Evolutionary conservation across 192 early-diverging fungal genomes (phyloP), one percentile per base, ranked within the genome.

Genomic region (Dissophora ornata): DNA sequence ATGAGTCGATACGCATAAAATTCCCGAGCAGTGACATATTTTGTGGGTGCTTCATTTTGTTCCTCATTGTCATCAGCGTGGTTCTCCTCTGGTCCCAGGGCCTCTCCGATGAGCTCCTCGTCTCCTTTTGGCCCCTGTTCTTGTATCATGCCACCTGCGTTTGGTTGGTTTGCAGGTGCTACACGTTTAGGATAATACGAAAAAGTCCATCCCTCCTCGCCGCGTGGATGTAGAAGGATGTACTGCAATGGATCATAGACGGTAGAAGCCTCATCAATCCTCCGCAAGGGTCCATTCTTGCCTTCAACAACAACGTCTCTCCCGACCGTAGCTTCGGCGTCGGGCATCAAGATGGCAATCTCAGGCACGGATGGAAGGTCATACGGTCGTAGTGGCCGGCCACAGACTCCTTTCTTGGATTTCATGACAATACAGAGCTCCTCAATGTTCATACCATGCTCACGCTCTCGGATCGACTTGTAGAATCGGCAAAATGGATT

Each of bases 151-250:
- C 50, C 55, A 26, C 32, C 47, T 22, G 5, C 32, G 2, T 33
- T 21, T 30, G 22, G 24, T 30, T 55, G 19, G 11, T 32, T 33
- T 21, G 34, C 13, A 11, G 15, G 51, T 24, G 42, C 11, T 19
- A 18, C 15, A 7, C 32, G 19, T 16, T 2, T 29, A 13, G 62
- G 11, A 13, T 0, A 10, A 22, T 63, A 12, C 1, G 9, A n/a
- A n/a, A n/a, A 41, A 32, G 33, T 54, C 71, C 64, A 77, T 22
- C 64, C 71, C 18, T 57, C 1, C n/a, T 57, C 36, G 4, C 55
- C 38, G 4, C 7, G 4, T 25, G 33, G 36, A 6, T 57, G 33
- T 15, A 57, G 5, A 9, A 57, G 40, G 36, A 59, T 19, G 16
- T 59, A 28, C 12, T 59, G 28, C 2, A 59, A n/a, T 46, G 57